Conservation (phyloP, 192 early-diverging fungal species). For the Glomus cerebriforme region DNA sequence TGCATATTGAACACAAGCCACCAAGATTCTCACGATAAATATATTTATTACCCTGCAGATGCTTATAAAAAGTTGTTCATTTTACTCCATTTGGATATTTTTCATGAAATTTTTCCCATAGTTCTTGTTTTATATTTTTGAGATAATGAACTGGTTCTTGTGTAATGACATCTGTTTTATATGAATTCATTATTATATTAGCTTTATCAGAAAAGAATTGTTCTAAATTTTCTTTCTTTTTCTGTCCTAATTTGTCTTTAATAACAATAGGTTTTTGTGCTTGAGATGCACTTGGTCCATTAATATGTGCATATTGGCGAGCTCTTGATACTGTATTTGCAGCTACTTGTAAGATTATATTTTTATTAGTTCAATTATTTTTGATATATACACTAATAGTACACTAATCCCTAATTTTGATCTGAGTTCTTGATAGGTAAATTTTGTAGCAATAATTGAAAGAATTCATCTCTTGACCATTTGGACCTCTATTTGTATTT, state of each 20-base stretch:
- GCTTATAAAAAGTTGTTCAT: neutral
- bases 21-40: neutral
- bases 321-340: too few species aligned
- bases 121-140: slow-evolving; percentile 1
- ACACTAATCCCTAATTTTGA: too few species aligned
- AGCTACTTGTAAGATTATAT: too few species aligned
- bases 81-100: neutral
- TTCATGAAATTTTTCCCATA: neutral
- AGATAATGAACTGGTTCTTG: neutral
- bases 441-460: too few species aligned
- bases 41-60: neutral
- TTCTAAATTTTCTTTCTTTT: neutral
- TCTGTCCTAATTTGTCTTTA: neutral
- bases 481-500: too few species aligned
- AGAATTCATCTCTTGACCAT: too few species aligned
- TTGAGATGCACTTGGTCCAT: too few species aligned
- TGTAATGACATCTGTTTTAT: neutral
- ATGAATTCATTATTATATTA: slow-evolving; percentile 1
- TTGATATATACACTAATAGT: too few species aligned
- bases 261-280: too few species aligned
- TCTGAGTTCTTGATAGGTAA: too few species aligned
- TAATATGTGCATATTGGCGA: too few species aligned
- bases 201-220: slow-evolving; percentile 1
- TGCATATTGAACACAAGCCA: neutral
- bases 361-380: too few species aligned